These are phyloP conservation scores for Borovskyia barvae DNA, from an alignment of 208 protist species.

Conservation along the genomic window DNA sequence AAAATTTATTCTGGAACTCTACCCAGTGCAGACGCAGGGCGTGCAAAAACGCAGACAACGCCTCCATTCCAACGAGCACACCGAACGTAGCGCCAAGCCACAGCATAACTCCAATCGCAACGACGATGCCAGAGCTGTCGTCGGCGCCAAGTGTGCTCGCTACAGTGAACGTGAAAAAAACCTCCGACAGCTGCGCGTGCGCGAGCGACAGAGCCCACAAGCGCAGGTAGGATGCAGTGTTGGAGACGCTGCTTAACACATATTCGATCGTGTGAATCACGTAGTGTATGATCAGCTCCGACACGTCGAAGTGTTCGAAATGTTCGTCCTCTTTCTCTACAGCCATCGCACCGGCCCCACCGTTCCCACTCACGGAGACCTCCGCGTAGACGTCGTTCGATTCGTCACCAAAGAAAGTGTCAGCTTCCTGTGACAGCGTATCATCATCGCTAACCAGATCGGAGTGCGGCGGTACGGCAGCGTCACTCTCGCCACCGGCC, in stretches of 20 bases:
- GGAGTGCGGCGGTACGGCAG: background rate
- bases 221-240: constrained; percentile 99
- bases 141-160: constrained; percentile 44
- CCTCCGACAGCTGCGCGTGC: constrained; percentile 96
- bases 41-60: constrained; percentile 99
- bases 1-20: constrained; percentile 98
- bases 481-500: background rate
- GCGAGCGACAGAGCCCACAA: constrained; percentile 99
- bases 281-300: constrained; percentile 97
- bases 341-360: background rate
- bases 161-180: constrained; percentile 86
- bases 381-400: constrained; percentile 4
- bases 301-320: constrained; percentile 79
- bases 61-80: constrained; percentile 98
- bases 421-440: background rate
- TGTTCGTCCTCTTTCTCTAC: constrained; percentile 32
- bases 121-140: constrained; percentile 53
- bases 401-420: constrained; percentile 16
- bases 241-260: constrained; percentile 98
- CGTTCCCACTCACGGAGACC: background rate
- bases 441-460: constrained; percentile 23
- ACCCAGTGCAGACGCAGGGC: constrained; percentile 97
- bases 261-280: constrained; percentile 99
- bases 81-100: constrained; percentile 95
- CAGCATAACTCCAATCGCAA: constrained; percentile 85